Percentiles rank a stretch among this genome's conserved stretches.
Evolutionary conservation across 345 rosid genomes (phyloP).

Genomic region (Fremontodendron californicum): DNA sequence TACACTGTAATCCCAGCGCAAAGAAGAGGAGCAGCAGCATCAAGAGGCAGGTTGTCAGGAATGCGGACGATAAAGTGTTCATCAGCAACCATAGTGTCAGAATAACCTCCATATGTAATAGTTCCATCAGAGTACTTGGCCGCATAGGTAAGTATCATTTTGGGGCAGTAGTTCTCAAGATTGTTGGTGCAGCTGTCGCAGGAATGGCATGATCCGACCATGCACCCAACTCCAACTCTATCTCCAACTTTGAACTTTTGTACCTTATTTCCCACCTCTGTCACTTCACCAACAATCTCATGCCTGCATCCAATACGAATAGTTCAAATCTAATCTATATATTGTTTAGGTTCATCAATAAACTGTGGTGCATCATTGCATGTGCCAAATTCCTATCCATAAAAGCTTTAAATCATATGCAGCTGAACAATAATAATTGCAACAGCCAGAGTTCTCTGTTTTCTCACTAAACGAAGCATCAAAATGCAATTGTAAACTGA

Average conservation of each 20-base stretch:
- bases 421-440: no score
- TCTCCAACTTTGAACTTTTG: constrained; percentile 46
- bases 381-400: not conserved
- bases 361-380: not conserved
- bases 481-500: no score
- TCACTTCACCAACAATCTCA: constrained; percentile 52
- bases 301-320: constrained; percentile 27
- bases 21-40: constrained; percentile 51
- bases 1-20: constrained; percentile 66
- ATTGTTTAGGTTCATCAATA: not conserved
- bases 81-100: constrained; percentile 41
- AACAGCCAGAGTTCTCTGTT: no score
- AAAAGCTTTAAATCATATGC: no score
- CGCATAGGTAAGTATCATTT: constrained; percentile 26
- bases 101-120: constrained; percentile 46
- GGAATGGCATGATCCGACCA: constrained; percentile 46
- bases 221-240: constrained; percentile 53
- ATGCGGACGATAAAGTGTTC: constrained; percentile 42
- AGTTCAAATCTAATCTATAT: no score
- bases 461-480: no score
- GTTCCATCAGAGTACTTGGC: constrained; percentile 39
- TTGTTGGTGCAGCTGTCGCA: constrained; percentile 37
- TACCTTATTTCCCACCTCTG: constrained; percentile 48
- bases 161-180: constrained; percentile 52
- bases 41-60: constrained; percentile 45